Evolutionary conservation across 2,329 filamentous ascomycete genomes (phyloP).

Genomic region (Dactylellina cionopaga): DNA sequence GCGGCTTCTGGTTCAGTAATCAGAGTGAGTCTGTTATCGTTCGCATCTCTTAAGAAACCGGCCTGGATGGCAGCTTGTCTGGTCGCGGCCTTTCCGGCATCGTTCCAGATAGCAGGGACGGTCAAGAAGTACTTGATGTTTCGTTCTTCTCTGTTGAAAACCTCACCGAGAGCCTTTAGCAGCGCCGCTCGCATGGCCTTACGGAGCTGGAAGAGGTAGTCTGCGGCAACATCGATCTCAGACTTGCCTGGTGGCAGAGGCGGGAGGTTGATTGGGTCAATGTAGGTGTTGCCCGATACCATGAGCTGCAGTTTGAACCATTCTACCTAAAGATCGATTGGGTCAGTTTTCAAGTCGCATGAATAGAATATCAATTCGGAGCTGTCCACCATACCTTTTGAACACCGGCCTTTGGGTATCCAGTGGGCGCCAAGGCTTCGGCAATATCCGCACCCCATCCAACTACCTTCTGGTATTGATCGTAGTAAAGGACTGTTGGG

Average conservation of each 20-base stretch:
- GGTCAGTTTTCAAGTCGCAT: too few relatives aligned
- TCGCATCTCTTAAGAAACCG: constrained; percentile 94
- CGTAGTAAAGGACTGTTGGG: constrained; percentile 98
- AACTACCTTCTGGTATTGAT: constrained; percentile 99
- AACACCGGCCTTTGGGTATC: constrained; percentile 95
- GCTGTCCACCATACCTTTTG: constrained; percentile 81
- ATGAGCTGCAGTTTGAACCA: constrained; percentile 99
- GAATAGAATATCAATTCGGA: too few relatives aligned
- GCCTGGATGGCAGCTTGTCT: constrained; percentile 95
- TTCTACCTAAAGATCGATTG: constrained; percentile 71
- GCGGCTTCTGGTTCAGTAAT: constrained; percentile 97
- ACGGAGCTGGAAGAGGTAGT: constrained; percentile 97
- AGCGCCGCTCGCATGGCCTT: constrained; percentile 96
- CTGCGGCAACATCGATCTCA: constrained; percentile 98
- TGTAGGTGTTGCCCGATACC: constrained; percentile 98
- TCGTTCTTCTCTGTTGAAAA: constrained; percentile 96
- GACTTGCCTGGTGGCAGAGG: constrained; percentile 97
- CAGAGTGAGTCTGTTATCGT: constrained; percentile 93
- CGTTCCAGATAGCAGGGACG: constrained; percentile 99
- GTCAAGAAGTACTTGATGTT: constrained; percentile 98
- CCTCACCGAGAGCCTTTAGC: constrained; percentile 95
- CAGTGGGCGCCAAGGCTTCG: constrained; percentile 93
- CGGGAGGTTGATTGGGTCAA: constrained; percentile 97
- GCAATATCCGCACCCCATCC: constrained; percentile 99
- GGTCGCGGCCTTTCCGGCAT: constrained; percentile 96